Evolutionary conservation across 2,329 filamentous ascomycete genomes (phyloP), one percentile per base, ranked within the genome.

Genomic region (Dothidotthia symphoricarpi): DNA sequence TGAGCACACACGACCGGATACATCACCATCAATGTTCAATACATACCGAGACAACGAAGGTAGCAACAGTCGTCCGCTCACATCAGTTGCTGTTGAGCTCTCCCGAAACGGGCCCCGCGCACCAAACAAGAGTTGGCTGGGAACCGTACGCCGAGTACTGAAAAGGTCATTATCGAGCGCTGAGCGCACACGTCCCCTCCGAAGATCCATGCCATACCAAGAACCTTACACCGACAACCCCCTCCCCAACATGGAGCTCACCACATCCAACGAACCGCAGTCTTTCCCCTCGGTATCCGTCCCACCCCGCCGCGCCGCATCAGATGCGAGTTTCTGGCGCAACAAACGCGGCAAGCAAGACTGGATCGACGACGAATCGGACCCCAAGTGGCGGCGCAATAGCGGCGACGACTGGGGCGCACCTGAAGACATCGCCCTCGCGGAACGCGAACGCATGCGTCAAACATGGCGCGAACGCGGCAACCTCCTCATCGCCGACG

Each of bases 291-390:
- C 42, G 6, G 34, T 42, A 2, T 51, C 55, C 3, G 32, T 40
- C 5, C 48, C 55, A 3, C 71, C 70, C 2, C 60, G 70, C 7
- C 68, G 72, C 14, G 66, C 71, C 4, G 68, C 67, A 4, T 70
- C 67, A 1, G 72, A 74, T 34, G 70, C 70, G 10, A 67, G 64
- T 4, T 67, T 70, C 33, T 66, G 71, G 53, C 55, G 57, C 24
- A 61, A 59, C 26, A 69, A 68, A 41, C 58, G 71, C 15, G 71
- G 71, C 1, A 63, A 67, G 31, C 61, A 67, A 22, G 70, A 73
- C 28, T 69, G 67, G 59, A 52, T 67, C 14, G 59, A 68, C 27
- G 61, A 69, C 2, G 59, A 66, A 39, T 28, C 56, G 9, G 57
- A 61, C 13, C 41, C 50, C 0, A 51, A 44, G 5, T 64, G 61